These are phyloP conservation scores for Coniferiporia sulphurascens DNA, from an alignment of 1,284 basidiomycete species.

Conservation along the genomic window DNA sequence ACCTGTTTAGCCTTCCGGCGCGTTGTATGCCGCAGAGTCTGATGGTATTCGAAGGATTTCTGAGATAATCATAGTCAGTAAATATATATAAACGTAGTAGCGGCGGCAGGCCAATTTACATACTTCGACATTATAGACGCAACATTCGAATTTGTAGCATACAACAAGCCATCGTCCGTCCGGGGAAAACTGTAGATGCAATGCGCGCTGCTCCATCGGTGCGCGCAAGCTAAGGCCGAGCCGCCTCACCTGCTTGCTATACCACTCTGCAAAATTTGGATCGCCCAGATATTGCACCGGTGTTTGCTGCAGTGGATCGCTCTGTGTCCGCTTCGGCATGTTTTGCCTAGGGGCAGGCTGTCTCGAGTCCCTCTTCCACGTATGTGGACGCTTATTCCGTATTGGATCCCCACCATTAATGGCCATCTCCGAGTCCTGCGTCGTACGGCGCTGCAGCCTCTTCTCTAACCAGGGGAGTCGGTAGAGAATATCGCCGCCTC, in stretches of 20 bases:
- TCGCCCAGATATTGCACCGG: neutral
- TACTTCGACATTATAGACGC: constrained; percentile 12
- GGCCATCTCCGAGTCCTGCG: constrained; percentile 3
- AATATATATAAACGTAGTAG: neutral
- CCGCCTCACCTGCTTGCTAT: neutral
- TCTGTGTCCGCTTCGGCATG: neutral
- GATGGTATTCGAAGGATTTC: constrained; percentile 3
- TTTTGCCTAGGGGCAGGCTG: neutral
- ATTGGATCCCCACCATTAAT: neutral
- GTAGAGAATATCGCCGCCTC: neutral
- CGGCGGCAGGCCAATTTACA: neutral
- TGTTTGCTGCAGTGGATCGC: neutral
- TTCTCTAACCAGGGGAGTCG: neutral
- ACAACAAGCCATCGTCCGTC: constrained; percentile 13
- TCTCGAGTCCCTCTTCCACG: constrained; percentile 1
- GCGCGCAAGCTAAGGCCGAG: neutral
- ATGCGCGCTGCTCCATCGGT: neutral
- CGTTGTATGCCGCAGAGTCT: neutral
- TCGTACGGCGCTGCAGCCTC: neutral
- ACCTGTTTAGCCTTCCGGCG: constrained; percentile 16
- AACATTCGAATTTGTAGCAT: constrained; percentile 12
- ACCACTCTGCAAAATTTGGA: neutral
- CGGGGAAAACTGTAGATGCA: constrained; percentile 15
- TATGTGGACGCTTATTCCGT: neutral
- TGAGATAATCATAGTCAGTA: neutral